Base-by-base conservation (phyloP, 352 stramenopile genomes). In the Bremia lactucae region DNA sequence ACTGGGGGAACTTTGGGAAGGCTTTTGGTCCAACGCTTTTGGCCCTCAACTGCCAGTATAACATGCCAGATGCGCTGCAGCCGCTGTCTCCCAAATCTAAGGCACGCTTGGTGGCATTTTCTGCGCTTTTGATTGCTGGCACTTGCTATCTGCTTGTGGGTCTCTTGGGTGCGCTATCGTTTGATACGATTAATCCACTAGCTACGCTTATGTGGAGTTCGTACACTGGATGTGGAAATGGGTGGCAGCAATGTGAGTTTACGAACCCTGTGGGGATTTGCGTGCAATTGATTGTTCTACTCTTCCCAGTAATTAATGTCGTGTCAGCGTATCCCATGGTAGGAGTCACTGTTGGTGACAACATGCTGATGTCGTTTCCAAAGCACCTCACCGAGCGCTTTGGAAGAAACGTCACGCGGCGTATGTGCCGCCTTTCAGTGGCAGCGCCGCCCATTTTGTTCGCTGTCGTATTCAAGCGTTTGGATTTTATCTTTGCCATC, bases 11-110 rank as follows among this genome's bases (percentile, higher is more conserved):
- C 61, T 91, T 91, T 50, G 72, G 73, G 46, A 83, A 80, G 19
- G 76, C 73, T 6, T 91, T 91, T 45, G 79, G 79, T 2, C 79
- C 79, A 3, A 87, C 76, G 21, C 45, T 91, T 22, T 57, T 91
- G n/a, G 79, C 79, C 20, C 70, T 91, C 37, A 91, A 88, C 60
- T 91, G 78, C 51, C 78, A 91, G 56, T 88, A 87, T 68, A 88
- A 88, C 59, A 88, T 91, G 75, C 75, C 75, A 13, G 72, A 88
- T 47, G 75, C 74, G 16, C 52, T 91, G 23, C 78, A 91, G 63
- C 71, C 75, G 28, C 60, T 91, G n/a, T 55, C 83, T 31, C 65
- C 67, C 15, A 91, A 91, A 64, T 57, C 50, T 8, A 58, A 63
- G 11, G 79, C 70, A 11, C 72, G 74, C 23, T 57, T 67, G 15